Evolutionary conservation across 495 filamentous ascomycete species (phyloP).

Genomic region (Recurvomyces mirabilis): DNA sequence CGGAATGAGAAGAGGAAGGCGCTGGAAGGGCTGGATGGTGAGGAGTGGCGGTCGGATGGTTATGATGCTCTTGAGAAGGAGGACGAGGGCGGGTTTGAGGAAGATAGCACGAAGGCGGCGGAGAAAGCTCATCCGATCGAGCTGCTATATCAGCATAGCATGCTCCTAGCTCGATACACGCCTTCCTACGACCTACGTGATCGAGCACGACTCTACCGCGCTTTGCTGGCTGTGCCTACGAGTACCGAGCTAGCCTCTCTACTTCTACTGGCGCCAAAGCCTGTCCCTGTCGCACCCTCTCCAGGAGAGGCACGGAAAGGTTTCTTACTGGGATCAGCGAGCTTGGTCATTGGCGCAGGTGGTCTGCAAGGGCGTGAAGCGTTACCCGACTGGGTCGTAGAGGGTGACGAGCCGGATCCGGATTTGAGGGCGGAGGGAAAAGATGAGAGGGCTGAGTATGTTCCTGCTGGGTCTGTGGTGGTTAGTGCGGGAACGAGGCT

Average conservation of each 20-base stretch:
- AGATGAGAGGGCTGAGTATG: slow-evolving; percentile 27
- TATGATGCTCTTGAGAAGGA: no score
- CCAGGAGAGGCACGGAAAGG: slow-evolving; percentile 70
- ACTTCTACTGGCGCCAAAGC: slow-evolving; percentile 85
- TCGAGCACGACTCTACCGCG: slow-evolving; percentile 74
- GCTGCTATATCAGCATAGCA: slow-evolving; percentile 70
- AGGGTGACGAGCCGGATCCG: slow-evolving; percentile 67
- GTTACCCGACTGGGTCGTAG: slow-evolving; percentile 73
- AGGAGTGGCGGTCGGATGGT: no score
- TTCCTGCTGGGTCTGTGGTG: background rate
- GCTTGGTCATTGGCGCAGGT: slow-evolving; percentile 64
- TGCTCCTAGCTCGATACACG: slow-evolving; percentile 80
- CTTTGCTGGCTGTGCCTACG: slow-evolving; percentile 60
- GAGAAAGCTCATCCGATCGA: slow-evolving; percentile 53
- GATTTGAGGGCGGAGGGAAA: slow-evolving; percentile 50
- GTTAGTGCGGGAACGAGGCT: slow-evolving; percentile 17
- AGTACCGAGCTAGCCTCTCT: slow-evolving; percentile 78
- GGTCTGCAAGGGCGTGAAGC: slow-evolving; percentile 58
- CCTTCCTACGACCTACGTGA: slow-evolving; percentile 91
- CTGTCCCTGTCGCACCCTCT: slow-evolving; percentile 74
- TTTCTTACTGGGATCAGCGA: slow-evolving; percentile 68
- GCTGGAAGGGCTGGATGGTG: slow-evolving; percentile 18
- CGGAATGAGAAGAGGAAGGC: slow-evolving; percentile 22
- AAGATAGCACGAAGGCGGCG: slow-evolving; percentile 20
- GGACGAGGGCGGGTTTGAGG: slow-evolving; percentile 17